Evolutionary conservation across 768 basidiomycete species (phyloP), one percentile per base, ranked within the genome.

Genomic region (Tephrocybe sp.): DNA sequence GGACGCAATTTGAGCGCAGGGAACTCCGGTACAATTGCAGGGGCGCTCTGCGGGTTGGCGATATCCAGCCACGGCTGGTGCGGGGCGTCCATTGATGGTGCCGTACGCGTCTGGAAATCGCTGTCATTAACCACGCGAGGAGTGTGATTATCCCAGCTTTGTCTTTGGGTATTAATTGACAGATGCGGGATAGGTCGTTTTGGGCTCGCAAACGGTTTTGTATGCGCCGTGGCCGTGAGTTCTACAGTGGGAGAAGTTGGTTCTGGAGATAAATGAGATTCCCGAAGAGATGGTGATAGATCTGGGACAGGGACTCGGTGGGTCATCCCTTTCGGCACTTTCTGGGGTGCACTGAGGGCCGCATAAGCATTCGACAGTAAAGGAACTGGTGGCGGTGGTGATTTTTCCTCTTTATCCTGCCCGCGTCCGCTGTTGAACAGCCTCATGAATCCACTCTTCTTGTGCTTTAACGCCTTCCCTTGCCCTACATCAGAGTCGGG

Each of bases 361-460:
- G 72, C 53, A 63, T 69, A 64, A 32, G 60, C 59, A 46, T 77
- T 75, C 4, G 72, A 68, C 26, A 80, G 59, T 9, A 76, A 65
- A 11, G 85, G 85, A 8, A 88, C 75, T 15, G 88, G 83, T 5
- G 83, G 83, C 1, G 78, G 78, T 7, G 68, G 66, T 4, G 61
- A 63, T 51, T 62, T 68, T 18, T 80, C 75, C 36, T 79, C 78
- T 61, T 68, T 73, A 37, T 83, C 76, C 45, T 75, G 76, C 30
- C 66, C 64, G 62, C 76, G 80, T 17, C 65, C 68, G 15, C 76
- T 75, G 59, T 85, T 82, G 63, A 92, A 90, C 10, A 93, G 68
- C 45, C 86, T 75, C 84, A 92, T 80, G 62, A 93, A 89, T 7
- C 78, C 90, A 56, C 89, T 91, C 65, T 86, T 91, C 73, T 87